Evolutionary conservation across 345 rosid genomes (phyloP).

Genomic region (Citropsis articulata): DNA sequence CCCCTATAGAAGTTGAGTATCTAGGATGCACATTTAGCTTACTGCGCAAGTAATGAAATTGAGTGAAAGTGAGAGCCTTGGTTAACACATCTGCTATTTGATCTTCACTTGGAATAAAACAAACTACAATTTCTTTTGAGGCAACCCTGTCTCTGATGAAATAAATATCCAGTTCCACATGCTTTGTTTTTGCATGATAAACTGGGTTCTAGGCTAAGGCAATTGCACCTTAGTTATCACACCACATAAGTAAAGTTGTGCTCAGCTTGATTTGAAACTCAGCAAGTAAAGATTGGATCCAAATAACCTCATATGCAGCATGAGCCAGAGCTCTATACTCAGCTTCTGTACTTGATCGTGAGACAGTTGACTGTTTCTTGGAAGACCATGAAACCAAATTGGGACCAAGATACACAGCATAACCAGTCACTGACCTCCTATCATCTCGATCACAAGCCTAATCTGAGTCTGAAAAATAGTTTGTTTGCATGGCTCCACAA

Average conservation of each 20-base stretch:
- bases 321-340: not conserved
- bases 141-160: not conserved
- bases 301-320: not conserved
- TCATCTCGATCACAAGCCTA: no score
- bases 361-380: not conserved
- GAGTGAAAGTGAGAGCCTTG: no score
- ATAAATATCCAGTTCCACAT: not conserved
- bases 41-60: no score
- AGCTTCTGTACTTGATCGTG: not conserved
- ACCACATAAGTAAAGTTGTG: not conserved
- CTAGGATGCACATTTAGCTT: no score
- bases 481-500: accelerated
- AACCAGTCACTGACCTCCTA: not conserved
- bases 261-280: no score
- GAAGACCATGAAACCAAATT: not conserved
- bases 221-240: not conserved
- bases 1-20: no score
- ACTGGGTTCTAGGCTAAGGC: not conserved
- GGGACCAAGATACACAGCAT: not conserved
- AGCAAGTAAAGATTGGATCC: not conserved
- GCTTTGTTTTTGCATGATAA: not conserved
- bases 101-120: not conserved
- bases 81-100: not conserved
- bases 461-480: no score
- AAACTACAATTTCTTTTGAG: accelerated